Conservation (phyloP, 2,329 filamentous ascomycete species). For the Cladophialophora immunda region DNA sequence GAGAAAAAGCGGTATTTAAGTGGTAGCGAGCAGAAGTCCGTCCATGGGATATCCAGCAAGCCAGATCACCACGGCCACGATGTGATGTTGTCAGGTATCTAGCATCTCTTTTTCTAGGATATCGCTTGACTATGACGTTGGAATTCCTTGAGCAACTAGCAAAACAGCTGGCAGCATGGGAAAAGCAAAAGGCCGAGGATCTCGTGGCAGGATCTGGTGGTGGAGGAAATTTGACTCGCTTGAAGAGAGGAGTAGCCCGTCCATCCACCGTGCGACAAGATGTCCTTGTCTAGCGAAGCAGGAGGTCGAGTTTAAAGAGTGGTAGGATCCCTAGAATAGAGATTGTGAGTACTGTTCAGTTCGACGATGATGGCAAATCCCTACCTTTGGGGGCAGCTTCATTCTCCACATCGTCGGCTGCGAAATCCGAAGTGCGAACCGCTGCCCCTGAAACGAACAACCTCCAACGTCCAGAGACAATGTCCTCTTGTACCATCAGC, state of each 20-base stretch:
- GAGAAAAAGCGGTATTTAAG: not conserved
- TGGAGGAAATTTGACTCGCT: not conserved
- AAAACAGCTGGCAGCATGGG: not conserved
- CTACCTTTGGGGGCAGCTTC: not conserved
- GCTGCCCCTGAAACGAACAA: not conserved
- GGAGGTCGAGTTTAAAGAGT: not conserved
- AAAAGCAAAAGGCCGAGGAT: not conserved
- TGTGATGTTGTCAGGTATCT: not conserved
- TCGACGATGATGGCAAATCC: not conserved
- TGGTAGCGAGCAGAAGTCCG: not conserved
- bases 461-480: not conserved
- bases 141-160: not conserved
- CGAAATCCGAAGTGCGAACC: not conserved
- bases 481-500: not conserved
- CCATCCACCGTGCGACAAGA: not conserved
- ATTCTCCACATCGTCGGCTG: not conserved
- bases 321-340: not conserved
- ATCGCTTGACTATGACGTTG: not conserved
- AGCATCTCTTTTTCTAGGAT: not conserved
- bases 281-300: not conserved
- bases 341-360: not conserved
- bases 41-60: not conserved
- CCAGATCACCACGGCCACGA: not conserved
- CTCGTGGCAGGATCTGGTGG: not conserved
- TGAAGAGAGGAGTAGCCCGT: not conserved